phyloP scores from a whole-genome alignment of 1,139 yeast species.

The Blastobotrys illinoisensis region DNA sequence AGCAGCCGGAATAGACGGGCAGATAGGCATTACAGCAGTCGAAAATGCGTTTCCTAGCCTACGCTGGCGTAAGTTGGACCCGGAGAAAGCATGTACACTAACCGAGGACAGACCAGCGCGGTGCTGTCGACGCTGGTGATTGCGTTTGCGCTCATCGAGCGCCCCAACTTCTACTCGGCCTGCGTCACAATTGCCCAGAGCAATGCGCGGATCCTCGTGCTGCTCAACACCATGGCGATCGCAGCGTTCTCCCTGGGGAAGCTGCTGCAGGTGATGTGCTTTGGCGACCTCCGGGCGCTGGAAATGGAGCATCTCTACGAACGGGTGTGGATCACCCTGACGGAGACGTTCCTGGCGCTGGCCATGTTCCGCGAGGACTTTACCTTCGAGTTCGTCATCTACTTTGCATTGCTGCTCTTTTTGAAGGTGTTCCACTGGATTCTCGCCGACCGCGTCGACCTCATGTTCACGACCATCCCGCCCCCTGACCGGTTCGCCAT shows the following conservation, averaged over 20 bases:
- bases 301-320: conserved; percentile 79
- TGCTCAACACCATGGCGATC: conserved; percentile 42
- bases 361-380: conserved; percentile 55
- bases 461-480: conserved; percentile 32
- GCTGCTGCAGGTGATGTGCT: conserved; percentile 46
- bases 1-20: neutral
- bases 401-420: conserved; percentile 42
- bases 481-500: conserved; percentile 31
- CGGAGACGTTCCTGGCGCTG: conserved; percentile 60
- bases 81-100: too few species aligned
- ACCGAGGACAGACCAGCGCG: conserved; percentile 24
- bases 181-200: conserved; percentile 43
- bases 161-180: conserved; percentile 43
- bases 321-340: conserved; percentile 56
- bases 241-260: conserved; percentile 41
- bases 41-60: conserved; percentile 24
- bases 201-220: conserved; percentile 36
- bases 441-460: conserved; percentile 38
- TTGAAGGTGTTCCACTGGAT: conserved; percentile 74
- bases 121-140: conserved; percentile 32
- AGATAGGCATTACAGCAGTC: neutral
- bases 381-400: conserved; percentile 41
- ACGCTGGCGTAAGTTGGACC: conserved; percentile 13
- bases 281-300: conserved; percentile 69
- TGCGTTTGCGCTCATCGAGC: conserved; percentile 30